phyloP scores from a whole-genome alignment of 164 flowering plant species.

The Sextonia rubra region DNA sequence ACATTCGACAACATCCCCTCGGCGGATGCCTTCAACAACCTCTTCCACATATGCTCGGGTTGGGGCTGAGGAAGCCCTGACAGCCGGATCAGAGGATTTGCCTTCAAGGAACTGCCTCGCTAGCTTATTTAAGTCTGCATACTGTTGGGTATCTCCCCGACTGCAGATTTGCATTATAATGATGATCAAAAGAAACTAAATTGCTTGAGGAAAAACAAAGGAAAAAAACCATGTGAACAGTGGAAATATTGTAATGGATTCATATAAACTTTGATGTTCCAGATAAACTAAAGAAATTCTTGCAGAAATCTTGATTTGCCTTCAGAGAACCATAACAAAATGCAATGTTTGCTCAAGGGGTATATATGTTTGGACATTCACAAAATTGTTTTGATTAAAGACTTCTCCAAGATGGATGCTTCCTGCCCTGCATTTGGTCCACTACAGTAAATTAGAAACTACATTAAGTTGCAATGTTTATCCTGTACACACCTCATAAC shows the following conservation, averaged over 20 bases:
- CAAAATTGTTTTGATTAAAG: no score
- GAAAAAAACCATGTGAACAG: not conserved
- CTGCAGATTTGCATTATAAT: constrained; percentile 26
- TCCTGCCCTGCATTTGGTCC: not conserved
- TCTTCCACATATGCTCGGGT: constrained; percentile 61
- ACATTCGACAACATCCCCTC: constrained; percentile 63
- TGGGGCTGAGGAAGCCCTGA: constrained; percentile 23
- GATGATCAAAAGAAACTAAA: not conserved
- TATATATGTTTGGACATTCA: no score
- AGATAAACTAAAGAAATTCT: not conserved
- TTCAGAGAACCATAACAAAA: not conserved
- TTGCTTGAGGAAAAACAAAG: not conserved
- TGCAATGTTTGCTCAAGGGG: not conserved
- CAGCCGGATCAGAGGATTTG: constrained; percentile 16
- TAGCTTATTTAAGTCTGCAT: constrained; percentile 56
- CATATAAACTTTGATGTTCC: not conserved
- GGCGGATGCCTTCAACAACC: constrained; percentile 58
- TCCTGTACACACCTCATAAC: constrained; percentile 57
- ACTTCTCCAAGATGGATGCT: no score
- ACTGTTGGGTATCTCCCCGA: constrained; percentile 57
- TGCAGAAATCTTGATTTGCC: not conserved
- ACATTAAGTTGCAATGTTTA: not conserved
- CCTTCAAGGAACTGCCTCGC: constrained; percentile 50
- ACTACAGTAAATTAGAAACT: not conserved
- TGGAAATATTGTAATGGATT: not conserved